These are phyloP conservation scores for Hyaloperonospora brassicae DNA, from an alignment of 352 stramenopile genomes.

Conservation along the genomic window DNA sequence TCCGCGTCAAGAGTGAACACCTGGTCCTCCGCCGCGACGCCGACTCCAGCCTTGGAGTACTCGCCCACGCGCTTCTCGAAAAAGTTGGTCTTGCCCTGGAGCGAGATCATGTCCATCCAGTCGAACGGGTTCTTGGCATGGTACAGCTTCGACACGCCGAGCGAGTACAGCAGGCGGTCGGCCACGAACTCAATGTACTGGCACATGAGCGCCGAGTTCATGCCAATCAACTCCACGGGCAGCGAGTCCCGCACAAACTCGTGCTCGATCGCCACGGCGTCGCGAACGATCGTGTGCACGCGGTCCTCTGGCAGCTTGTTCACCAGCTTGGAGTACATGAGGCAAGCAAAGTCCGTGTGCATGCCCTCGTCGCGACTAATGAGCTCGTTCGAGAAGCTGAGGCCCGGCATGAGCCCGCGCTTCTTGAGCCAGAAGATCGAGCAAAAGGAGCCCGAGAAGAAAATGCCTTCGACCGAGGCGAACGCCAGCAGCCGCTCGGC, in stretches of 20 bases:
- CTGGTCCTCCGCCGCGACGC: constrained; percentile 81
- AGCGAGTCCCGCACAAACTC: constrained; percentile 97
- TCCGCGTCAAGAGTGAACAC: constrained; percentile 91
- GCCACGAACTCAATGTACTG: constrained; percentile 99
- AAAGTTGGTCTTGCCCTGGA: constrained; percentile 98
- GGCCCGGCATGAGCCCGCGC: constrained; percentile 95
- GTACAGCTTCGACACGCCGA: constrained; percentile 92
- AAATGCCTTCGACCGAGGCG: constrained; percentile 97
- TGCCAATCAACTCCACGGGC: constrained; percentile 98
- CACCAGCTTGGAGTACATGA: constrained; percentile 96
- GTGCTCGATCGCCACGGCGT: constrained; percentile 96
- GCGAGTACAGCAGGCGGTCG: constrained; percentile 90
- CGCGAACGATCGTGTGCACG: constrained; percentile 92
- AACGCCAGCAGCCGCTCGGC: constrained; percentile 96
- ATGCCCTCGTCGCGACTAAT: constrained; percentile 97
- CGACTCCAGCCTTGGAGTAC: constrained; percentile 97
- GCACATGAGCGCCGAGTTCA: constrained; percentile 97
- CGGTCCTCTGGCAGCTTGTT: constrained; percentile 92
- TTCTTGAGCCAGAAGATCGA: constrained; percentile 99
- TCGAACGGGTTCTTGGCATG: constrained; percentile 95
- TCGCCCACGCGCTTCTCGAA: constrained; percentile 98
- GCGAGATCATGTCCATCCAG: constrained; percentile 99
- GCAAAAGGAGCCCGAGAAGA: constrained; percentile 98
- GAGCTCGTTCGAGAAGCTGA: constrained; percentile 98
- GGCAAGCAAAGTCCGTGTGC: constrained; percentile 98